Conservation (phyloP, 2,329 filamentous ascomycete genomes). For the Colletotrichum brevisporum region DNA sequence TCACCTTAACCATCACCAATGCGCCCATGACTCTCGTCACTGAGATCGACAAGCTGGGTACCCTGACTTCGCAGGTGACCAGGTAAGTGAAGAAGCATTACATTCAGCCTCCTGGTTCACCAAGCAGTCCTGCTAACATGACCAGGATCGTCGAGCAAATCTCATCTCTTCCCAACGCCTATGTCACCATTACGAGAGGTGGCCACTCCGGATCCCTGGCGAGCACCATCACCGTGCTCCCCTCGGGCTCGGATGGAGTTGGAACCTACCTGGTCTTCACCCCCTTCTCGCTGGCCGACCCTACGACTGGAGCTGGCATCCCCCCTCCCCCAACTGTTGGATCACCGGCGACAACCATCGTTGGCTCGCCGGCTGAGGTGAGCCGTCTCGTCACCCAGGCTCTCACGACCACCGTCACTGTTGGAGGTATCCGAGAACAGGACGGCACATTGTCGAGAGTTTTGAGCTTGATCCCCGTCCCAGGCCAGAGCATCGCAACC, state of each 20-base stretch:
- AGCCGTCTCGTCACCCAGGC: constrained; percentile 23
- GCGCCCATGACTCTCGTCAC: constrained; percentile 35
- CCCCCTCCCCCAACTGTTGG: constrained; percentile 15
- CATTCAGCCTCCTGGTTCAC: neutral
- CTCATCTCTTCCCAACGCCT: constrained; percentile 28
- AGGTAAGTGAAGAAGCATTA: constrained; percentile 12
- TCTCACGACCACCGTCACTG: constrained; percentile 11
- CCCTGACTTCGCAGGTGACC: constrained; percentile 24
- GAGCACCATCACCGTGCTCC: constrained; percentile 34
- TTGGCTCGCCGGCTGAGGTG: constrained; percentile 18
- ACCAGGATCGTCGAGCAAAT: constrained; percentile 20
- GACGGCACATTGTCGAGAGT: neutral
- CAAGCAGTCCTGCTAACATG: neutral
- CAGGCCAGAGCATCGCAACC: constrained; percentile 11
- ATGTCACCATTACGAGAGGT: constrained; percentile 34
- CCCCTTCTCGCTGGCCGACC: constrained; percentile 1
- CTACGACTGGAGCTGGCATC: constrained; percentile 10
- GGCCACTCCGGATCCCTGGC: constrained; percentile 28
- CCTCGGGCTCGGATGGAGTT: constrained; percentile 23
- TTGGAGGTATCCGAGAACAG: constrained; percentile 3
- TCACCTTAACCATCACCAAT: constrained; percentile 37
- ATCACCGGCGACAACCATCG: constrained; percentile 16
- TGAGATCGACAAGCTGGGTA: constrained; percentile 37
- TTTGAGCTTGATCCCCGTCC: constrained; percentile 11
- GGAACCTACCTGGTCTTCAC: constrained; percentile 37